phyloP scores from a whole-genome alignment of 2,329 filamentous ascomycete species.

The Neopestalotiopsis clavispora region DNA sequence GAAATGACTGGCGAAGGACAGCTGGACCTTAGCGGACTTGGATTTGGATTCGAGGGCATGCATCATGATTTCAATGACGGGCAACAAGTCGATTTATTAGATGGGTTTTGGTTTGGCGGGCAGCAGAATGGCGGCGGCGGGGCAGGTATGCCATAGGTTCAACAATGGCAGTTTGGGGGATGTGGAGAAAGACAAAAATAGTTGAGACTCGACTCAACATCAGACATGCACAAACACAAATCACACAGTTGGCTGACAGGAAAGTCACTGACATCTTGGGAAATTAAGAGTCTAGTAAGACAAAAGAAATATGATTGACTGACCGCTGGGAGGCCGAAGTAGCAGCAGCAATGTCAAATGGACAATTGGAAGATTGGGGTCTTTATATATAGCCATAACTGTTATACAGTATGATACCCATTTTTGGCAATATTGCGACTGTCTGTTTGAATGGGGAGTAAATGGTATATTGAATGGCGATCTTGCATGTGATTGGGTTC shows the following conservation, averaged over 20 bases:
- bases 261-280: not conserved
- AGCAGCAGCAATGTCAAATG: not conserved
- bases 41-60: constrained; percentile 67
- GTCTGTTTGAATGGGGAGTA: not conserved
- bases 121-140: constrained; percentile 42
- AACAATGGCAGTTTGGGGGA: not conserved
- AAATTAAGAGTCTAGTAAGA: not conserved
- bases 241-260: not conserved
- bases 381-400: not conserved
- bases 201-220: not conserved
- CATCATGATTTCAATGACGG: constrained; percentile 67
- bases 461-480: no score
- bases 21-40: constrained; percentile 66
- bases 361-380: not conserved
- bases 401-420: not conserved
- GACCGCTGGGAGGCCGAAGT: not conserved
- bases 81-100: constrained; percentile 70
- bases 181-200: not conserved
- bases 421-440: not conserved
- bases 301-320: not conserved
- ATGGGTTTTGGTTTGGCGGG: constrained; percentile 74
- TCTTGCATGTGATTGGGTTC: no score
- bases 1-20: constrained; percentile 47
- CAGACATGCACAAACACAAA: not conserved
- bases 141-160: not conserved